These are phyloP conservation scores for Boletus rubropictus DNA, from an alignment of 768 basidiomycete species.

Conservation along the genomic window DNA sequence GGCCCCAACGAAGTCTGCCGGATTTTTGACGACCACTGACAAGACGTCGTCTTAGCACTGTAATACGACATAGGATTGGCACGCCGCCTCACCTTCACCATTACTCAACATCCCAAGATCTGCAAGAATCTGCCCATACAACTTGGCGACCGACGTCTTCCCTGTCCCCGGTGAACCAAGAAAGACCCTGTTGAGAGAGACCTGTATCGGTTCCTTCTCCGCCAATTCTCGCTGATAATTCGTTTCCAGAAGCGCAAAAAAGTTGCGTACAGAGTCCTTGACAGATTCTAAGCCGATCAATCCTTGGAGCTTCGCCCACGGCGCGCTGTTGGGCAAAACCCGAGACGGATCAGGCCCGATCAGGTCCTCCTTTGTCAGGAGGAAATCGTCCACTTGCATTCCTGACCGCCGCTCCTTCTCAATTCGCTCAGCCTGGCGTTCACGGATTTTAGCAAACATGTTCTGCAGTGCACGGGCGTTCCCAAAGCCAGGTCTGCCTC, in stretches of 20 bases:
- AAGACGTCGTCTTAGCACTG: neutral
- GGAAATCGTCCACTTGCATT: constrained; percentile 42
- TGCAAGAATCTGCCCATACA: constrained; percentile 60
- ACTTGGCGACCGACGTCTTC: constrained; percentile 64
- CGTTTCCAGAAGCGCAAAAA: constrained; percentile 42
- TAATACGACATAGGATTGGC: neutral
- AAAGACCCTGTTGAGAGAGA: constrained; percentile 63
- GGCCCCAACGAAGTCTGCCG: constrained; percentile 60
- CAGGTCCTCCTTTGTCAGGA: constrained; percentile 48
- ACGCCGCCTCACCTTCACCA: constrained; percentile 51
- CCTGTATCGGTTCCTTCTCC: constrained; percentile 46
- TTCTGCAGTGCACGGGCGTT: constrained; percentile 62
- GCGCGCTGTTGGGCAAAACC: constrained; percentile 39
- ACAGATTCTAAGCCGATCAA: constrained; percentile 54
- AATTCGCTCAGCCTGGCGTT: constrained; percentile 52
- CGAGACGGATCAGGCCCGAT: constrained; percentile 61
- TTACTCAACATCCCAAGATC: constrained; percentile 64
- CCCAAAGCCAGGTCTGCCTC: constrained; percentile 57
- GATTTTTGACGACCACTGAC: constrained; percentile 61
- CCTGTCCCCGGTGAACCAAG: constrained; percentile 67
- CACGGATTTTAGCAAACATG: constrained; percentile 41
- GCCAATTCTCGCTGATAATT: constrained; percentile 58
- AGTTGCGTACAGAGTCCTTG: constrained; percentile 48
- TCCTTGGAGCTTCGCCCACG: constrained; percentile 49
- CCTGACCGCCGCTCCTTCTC: constrained; percentile 39